A percentile compares a stretch with the other conserved stretches of the same genome.
Conservation (phyloP, 1,284 basidiomycete species). For the Leccinum fuscescens region DNA sequence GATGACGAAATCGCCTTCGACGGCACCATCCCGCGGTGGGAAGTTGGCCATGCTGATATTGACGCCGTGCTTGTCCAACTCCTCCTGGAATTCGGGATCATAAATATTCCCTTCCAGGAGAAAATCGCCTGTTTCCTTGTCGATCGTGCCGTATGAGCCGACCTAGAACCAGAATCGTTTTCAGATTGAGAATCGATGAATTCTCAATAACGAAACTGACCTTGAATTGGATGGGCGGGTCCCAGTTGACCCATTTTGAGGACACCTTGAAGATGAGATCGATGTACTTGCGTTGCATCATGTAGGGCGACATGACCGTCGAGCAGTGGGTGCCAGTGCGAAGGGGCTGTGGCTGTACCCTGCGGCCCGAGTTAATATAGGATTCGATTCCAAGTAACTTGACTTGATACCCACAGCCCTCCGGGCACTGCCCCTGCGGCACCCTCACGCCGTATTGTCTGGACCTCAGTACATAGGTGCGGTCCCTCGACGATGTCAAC, state of each 20-base stretch:
- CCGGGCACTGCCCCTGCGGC: too few relatives aligned
- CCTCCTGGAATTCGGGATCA: conserved; percentile 22
- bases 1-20: conserved; percentile 26
- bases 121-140: conserved; percentile 23
- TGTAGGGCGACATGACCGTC: conserved; percentile 4
- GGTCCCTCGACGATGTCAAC: not conserved
- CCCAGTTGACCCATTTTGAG: conserved; percentile 32
- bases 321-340: not conserved
- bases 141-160: conserved; percentile 25
- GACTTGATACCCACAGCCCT: too few relatives aligned
- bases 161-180: conserved; percentile 14
- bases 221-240: conserved; percentile 18
- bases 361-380: too few relatives aligned
- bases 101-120: conserved; percentile 29
- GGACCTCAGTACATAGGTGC: too few relatives aligned
- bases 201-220: conserved; percentile 10
- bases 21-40: conserved; percentile 14
- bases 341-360: not conserved
- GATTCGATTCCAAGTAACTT: too few relatives aligned
- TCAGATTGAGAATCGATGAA: not conserved
- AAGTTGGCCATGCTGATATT: conserved; percentile 19
- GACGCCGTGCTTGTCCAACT: conserved; percentile 15
- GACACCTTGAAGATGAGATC: conserved; percentile 24
- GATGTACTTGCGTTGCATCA: conserved; percentile 28
- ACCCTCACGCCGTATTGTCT: too few relatives aligned